Evolutionary conservation across 2,329 filamentous ascomycete species (phyloP), one percentile per base, ranked within the genome.

Genomic region (Ophiostoma populinum): DNA sequence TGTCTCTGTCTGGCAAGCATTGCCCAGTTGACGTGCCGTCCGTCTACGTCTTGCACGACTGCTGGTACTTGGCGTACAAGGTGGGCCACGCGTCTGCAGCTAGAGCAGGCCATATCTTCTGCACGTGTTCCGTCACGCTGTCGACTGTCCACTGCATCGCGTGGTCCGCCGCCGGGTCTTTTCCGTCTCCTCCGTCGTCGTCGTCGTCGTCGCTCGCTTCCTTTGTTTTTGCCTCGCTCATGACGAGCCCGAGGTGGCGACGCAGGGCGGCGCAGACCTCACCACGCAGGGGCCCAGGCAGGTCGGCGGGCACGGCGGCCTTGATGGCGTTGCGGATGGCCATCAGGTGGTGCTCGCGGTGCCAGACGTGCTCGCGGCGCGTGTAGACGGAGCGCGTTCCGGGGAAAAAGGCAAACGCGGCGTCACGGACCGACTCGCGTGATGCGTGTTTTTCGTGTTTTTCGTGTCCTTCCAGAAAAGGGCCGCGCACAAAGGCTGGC

Each of bases 371-470:
- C 66, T 51, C 5, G 57, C 58, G 0, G 42, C 35, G 1, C n/a
- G n/a, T n/a, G n/a, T n/a, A n/a, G n/a, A n/a, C n/a, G n/a, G n/a
- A n/a, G n/a, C n/a, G n/a, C n/a, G n/a, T n/a, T n/a, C 51, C 51
- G 8, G 43, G 42, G 41, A 79, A 80, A 2, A 41, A 46, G 0
- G 45, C 47, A 19, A 80, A 62, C 0, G 68, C 73, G 33, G 70
- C 61, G 0, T 61, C 45, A 0, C 63, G 61, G 2, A 77, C 56
- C 5, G 57, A 35, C 6, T 63, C 53, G 16, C 73, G 56, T 48
- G 28, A 10, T 19, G 11, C 27, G n/a, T n/a, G n/a, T n/a, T n/a
- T n/a, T n/a, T n/a, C n/a, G n/a, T n/a, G n/a, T n/a, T n/a, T n/a
- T n/a, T n/a, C n/a, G n/a, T n/a, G n/a, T n/a, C n/a, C n/a, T n/a